Percentiles rank a stretch among this genome's conserved stretches.
These are phyloP conservation scores for Leccinum incarnatum DNA, from an alignment of 768 basidiomycete species.

Conservation along the genomic window DNA sequence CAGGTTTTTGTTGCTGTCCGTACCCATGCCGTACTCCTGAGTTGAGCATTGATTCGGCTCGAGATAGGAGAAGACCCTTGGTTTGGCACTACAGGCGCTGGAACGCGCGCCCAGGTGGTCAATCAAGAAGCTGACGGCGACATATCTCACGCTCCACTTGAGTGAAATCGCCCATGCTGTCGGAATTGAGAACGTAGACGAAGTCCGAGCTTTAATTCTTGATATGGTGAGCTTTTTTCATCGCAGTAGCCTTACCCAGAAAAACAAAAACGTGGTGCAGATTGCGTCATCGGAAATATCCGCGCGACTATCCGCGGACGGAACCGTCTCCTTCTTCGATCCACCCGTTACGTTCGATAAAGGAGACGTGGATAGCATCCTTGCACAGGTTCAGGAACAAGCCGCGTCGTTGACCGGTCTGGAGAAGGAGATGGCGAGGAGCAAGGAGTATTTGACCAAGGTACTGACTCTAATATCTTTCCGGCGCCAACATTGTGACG, in stretches of 20 bases:
- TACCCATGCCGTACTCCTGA: not conserved
- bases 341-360: slow-evolving; percentile 57
- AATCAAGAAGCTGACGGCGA: slow-evolving; percentile 75
- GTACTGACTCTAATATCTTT: slow-evolving; percentile 30
- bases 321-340: slow-evolving; percentile 73
- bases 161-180: slow-evolving; percentile 60
- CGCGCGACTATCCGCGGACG: slow-evolving; percentile 63
- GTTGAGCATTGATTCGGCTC: slow-evolving; percentile 5
- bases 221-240: slow-evolving; percentile 60
- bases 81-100: slow-evolving; percentile 65
- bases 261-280: slow-evolving; percentile 34
- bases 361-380: slow-evolving; percentile 56
- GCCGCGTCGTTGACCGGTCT: slow-evolving; percentile 21
- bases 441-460: slow-evolving; percentile 74
- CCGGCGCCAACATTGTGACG: not conserved
- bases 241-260: not conserved
- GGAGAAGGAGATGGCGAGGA: slow-evolving; percentile 44
- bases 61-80: slow-evolving; percentile 66
- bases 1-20: slow-evolving; percentile 51
- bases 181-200: slow-evolving; percentile 45
- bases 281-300: slow-evolving; percentile 70
- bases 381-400: slow-evolving; percentile 54
- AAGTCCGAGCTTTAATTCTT: slow-evolving; percentile 57
- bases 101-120: slow-evolving; percentile 73
- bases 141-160: slow-evolving; percentile 76